Evolutionary conservation across 768 basidiomycete species (phyloP).

Genomic region (Termitomyces sp.): DNA sequence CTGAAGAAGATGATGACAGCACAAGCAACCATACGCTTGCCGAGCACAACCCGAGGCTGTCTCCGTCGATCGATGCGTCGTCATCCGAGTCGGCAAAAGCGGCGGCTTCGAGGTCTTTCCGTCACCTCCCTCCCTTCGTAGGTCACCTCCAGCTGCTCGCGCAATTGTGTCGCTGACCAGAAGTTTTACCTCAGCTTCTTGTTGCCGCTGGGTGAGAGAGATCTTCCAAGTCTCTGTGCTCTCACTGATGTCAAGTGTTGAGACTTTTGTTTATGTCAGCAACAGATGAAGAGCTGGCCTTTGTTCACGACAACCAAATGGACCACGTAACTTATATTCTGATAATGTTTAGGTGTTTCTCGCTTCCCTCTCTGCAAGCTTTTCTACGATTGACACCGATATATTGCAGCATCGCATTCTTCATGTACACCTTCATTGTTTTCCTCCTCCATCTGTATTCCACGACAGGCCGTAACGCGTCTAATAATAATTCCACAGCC

Average conservation of each 20-base stretch:
- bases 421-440: constrained; percentile 71
- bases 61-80: constrained; percentile 6
- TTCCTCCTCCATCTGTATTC: constrained; percentile 69
- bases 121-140: constrained; percentile 88
- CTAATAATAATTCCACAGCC: constrained; percentile 8
- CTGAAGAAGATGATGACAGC: constrained; percentile 44
- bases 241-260: neutral
- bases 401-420: constrained; percentile 59
- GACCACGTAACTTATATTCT: constrained; percentile 91
- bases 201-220: constrained; percentile 62
- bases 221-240: neutral
- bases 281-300: constrained; percentile 86
- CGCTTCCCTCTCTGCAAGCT: neutral
- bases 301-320: constrained; percentile 68
- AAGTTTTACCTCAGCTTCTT: constrained; percentile 47
- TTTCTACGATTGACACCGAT: neutral
- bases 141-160: constrained; percentile 30
- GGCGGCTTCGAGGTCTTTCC: constrained; percentile 59
- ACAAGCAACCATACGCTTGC: constrained; percentile 68
- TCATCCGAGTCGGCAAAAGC: constrained; percentile 25
- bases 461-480: constrained; percentile 57
- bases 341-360: constrained; percentile 69
- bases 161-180: constrained; percentile 4
- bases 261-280: constrained; percentile 89
- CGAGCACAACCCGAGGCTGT: constrained; percentile 25